A percentile compares a stretch with the other conserved stretches of the same genome.
Conservation (phyloP, 768 basidiomycete genomes). For the Guyanaporus albipodus region DNA sequence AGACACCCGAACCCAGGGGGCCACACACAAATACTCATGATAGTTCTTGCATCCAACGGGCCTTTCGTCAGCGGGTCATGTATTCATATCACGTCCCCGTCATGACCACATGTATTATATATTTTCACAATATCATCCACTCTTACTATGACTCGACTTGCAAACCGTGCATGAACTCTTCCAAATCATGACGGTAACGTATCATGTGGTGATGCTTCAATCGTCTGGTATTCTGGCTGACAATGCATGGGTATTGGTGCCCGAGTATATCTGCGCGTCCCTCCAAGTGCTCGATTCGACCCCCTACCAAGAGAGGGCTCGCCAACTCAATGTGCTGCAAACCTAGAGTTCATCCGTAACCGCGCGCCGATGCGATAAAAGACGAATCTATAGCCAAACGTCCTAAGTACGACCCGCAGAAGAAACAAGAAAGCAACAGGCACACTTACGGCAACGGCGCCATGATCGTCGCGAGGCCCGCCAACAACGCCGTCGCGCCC, state of each 20-base stretch:
- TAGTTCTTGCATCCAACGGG: not conserved
- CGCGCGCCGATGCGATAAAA: conserved; percentile 46
- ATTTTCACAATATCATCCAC: not conserved
- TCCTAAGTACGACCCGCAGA: not conserved
- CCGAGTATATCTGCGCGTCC: no score
- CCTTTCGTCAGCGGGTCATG: not conserved
- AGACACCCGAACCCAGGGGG: conserved; percentile 3
- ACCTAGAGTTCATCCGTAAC: conserved; percentile 41
- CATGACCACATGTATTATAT: conserved; percentile 3
- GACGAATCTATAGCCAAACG: conserved; percentile 36
- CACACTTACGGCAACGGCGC: conserved; percentile 55
- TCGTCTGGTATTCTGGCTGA: no score
- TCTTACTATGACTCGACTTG: no score
- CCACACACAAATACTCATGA: not conserved
- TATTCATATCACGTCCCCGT: not conserved
- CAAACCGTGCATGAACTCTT: no score
- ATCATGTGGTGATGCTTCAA: no score
- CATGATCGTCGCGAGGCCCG: conserved; percentile 58
- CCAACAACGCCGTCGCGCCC: conserved; percentile 69
- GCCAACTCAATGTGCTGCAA: conserved; percentile 33
- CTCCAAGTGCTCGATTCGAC: no score
- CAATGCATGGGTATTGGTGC: no score
- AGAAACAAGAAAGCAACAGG: no score
- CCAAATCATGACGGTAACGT: no score
- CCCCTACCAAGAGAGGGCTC: no score